Conservation (phyloP, 2,329 filamentous ascomycete species). For the Phaeoacremonium minimum region DNA sequence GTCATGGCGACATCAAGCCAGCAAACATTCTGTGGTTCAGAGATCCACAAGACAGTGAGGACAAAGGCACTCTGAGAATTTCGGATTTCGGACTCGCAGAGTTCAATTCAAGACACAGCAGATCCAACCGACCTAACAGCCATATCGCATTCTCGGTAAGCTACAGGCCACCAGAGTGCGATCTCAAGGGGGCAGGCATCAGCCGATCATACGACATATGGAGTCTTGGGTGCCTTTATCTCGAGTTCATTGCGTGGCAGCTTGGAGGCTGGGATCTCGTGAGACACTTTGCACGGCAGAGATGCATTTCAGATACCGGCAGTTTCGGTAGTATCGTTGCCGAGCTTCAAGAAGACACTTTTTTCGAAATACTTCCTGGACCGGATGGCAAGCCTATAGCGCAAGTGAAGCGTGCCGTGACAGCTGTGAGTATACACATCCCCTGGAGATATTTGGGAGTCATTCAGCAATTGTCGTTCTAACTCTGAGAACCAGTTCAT, state of each 20-base stretch:
- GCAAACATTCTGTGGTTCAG: constrained; percentile 3
- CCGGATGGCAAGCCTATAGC: too few relatives aligned
- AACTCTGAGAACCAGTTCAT: constrained; percentile 2
- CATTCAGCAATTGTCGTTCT: too few relatives aligned
- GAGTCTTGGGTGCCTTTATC: constrained; percentile 3
- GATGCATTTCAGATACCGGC: not conserved
- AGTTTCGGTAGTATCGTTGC: not conserved
- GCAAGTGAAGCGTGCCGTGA: too few relatives aligned
- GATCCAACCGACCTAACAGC: not conserved
- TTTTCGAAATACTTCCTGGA: too few relatives aligned
- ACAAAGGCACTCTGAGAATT: constrained; percentile 2
- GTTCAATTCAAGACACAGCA: not conserved
- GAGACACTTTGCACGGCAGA: not conserved
- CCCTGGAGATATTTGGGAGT: too few relatives aligned
- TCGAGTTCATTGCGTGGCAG: constrained; percentile 5
- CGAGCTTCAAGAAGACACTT: too few relatives aligned
- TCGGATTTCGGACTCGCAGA: constrained; percentile 4
- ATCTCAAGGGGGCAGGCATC: not conserved
- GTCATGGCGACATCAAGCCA: constrained; percentile 5
- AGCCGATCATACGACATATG: constrained; percentile 2
- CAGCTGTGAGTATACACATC: too few relatives aligned
- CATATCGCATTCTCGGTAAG: not conserved
- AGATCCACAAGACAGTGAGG: not conserved
- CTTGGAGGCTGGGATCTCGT: constrained; percentile 1
- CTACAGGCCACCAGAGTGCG: constrained; percentile 1